Conservation (phyloP, 768 basidiomycete genomes). For the Cystofilobasidium ferigula region DNA sequence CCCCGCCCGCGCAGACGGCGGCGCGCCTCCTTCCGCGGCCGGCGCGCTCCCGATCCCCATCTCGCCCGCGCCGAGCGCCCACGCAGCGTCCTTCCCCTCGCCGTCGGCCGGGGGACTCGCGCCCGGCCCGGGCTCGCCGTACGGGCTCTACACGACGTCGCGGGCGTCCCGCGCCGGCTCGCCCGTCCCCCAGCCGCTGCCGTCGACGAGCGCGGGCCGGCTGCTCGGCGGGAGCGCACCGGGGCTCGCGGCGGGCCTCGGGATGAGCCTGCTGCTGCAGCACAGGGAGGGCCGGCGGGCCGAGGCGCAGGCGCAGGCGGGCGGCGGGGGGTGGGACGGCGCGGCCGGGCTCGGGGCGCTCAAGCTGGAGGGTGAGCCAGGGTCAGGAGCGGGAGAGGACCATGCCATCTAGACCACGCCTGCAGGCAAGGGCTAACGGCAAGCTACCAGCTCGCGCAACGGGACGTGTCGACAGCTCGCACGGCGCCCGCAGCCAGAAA, state of each 20-base stretch:
- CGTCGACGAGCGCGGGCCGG: background rate
- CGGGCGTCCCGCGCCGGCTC: background rate
- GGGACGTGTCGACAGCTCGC: too few relatives aligned
- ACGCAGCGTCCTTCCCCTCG: background rate
- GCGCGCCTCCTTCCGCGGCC: background rate
- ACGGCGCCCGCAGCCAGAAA: background rate
- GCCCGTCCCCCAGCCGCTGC: background rate
- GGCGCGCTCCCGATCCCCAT: background rate
- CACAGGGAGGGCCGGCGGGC: background rate
- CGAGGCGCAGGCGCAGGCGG: too few relatives aligned
- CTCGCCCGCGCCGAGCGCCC: background rate
- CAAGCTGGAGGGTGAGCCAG: too few relatives aligned
- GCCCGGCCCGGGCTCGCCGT: background rate
- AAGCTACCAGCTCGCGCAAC: too few relatives aligned
- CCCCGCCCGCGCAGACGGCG: too few relatives aligned
- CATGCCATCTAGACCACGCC: too few relatives aligned
- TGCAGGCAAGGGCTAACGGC: too few relatives aligned
- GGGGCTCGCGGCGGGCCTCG: background rate
- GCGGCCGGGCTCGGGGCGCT: too few relatives aligned
- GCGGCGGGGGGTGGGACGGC: too few relatives aligned
- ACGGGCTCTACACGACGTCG: constrained; percentile 1
- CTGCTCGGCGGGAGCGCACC: background rate
- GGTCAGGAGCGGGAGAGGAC: too few relatives aligned
- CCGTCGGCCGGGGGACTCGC: background rate
- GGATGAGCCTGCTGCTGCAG: background rate